Evolutionary conservation across 2,329 filamentous ascomycete genomes (phyloP), one percentile per base, ranked within the genome.

Genomic region (Camptophora hylomeconis): DNA sequence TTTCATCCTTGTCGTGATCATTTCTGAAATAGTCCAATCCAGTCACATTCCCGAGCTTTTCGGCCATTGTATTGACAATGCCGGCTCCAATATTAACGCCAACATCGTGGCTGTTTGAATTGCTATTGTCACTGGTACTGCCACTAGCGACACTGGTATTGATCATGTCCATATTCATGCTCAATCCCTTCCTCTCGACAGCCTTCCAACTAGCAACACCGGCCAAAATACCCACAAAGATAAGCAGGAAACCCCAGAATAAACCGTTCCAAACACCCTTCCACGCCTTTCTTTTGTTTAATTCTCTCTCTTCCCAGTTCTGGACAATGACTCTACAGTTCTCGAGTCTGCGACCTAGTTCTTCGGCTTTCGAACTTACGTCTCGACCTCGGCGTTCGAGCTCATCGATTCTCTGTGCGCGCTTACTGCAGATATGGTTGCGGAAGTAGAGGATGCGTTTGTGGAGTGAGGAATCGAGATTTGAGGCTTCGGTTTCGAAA

Each of bases 211-310:
- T n/a, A n/a, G 3, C 28, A 5, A 31, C 18, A 7, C 28, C 28
- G 10, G 26, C n/a, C n/a, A 31, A 9, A 7, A 31, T 10, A 6
- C 28, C 28, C 4, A 23, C 15, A 7, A 26, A 4, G 11, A 31
- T 31, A 9, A 31, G 16, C 5, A 17, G 15, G 15, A n/a, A 5
- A 12, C 28, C 28, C 28, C 28, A 31, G 5, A 26, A 10, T 19
- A 21, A 21, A 10, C 28, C 28, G 10, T 25, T 23, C n/a, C 24
- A 10, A n/a, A 31, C 28, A 13, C 28, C 28, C 16, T 31, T 31
- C 28, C 28, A 31, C 8, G 28, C 28, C n/a, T 23, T 17, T 14
- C 22, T 9, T 13, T 31, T 31, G 7, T 15, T 31, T 10, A 25
- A 16, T 13, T 31, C 20, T n/a, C 28, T 11, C 14, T 31, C 21